These are phyloP conservation scores for Phialocephala sp. DNA, from an alignment of 2,329 filamentous ascomycete species.

Conservation along the genomic window DNA sequence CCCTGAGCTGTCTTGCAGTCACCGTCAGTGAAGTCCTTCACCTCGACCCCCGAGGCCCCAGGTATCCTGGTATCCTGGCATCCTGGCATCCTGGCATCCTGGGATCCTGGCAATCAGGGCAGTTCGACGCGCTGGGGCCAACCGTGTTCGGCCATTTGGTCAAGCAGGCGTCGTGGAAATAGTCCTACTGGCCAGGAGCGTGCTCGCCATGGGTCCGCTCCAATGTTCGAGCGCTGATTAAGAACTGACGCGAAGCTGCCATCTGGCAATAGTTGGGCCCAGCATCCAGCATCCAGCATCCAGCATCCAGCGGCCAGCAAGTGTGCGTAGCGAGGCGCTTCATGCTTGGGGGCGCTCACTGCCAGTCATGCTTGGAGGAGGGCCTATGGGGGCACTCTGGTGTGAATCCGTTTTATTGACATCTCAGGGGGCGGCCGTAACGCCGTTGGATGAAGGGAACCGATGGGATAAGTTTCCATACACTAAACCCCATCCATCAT, in stretches of 20 bases:
- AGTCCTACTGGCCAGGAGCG: slow-evolving; percentile 26
- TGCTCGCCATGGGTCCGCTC: slow-evolving; percentile 17
- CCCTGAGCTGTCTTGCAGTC: slow-evolving; percentile 4
- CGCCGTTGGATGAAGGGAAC: slow-evolving; percentile 13
- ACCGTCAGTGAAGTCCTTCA: slow-evolving; percentile 22
- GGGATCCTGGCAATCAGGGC: slow-evolving; percentile 5
- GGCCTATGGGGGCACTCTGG: background rate
- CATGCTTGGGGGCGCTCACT: background rate
- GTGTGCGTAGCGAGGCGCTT: slow-evolving; percentile 14
- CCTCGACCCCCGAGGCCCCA: slow-evolving; percentile 7
- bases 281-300: slow-evolving; percentile 10
- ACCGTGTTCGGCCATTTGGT: slow-evolving; percentile 27
- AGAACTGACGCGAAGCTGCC: slow-evolving; percentile 31
- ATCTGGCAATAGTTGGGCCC: slow-evolving; percentile 25
- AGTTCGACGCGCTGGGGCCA: slow-evolving; percentile 26
- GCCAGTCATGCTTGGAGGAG: background rate
- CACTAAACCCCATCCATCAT: slow-evolving; percentile 31
- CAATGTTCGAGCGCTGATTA: slow-evolving; percentile 33
- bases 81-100: background rate
- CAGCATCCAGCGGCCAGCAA: slow-evolving; percentile 9
- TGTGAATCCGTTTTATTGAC: slow-evolving; percentile 5
- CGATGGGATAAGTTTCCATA: slow-evolving; percentile 7
- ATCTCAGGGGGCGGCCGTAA: slow-evolving; percentile 16
- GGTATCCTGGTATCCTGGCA: background rate
- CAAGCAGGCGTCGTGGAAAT: slow-evolving; percentile 25